Percentiles rank a stretch among this genome's conserved stretches.
These are phyloP conservation scores for Geotrichum bryndzae DNA, from an alignment of 1,139 yeast species.

Conservation along the genomic window DNA sequence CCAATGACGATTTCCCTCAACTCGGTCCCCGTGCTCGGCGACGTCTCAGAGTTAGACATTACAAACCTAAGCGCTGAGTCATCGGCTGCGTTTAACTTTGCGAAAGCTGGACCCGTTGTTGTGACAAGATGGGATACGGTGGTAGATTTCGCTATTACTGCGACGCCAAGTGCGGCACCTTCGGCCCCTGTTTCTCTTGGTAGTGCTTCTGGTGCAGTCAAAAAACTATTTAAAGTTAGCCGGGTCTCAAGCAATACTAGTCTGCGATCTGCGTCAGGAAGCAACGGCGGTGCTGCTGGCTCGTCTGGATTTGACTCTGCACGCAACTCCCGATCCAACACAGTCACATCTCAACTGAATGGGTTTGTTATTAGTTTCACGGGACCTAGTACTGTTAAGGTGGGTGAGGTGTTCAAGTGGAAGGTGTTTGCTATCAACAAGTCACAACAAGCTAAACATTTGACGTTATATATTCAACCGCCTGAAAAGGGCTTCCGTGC, in stretches of 20 bases:
- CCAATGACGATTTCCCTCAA: conserved; percentile 27
- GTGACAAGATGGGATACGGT: conserved; percentile 56
- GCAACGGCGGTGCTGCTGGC: neutral
- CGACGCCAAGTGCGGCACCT: conserved; percentile 36
- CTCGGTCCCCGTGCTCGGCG: conserved; percentile 28
- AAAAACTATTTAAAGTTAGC: conserved; percentile 16
- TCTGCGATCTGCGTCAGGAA: neutral
- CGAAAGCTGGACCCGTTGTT: conserved; percentile 33
- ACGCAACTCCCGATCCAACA: conserved; percentile 9
- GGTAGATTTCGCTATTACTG: conserved; percentile 49
- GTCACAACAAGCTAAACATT: conserved; percentile 37
- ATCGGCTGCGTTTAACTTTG: neutral
- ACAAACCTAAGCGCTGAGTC: neutral
- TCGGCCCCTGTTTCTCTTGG: conserved; percentile 18
- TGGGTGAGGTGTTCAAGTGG: conserved; percentile 62
- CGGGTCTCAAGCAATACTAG: conserved; percentile 7
- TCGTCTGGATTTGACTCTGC: neutral
- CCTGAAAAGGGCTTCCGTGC: conserved; percentile 13
- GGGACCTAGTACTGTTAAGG: conserved; percentile 55
- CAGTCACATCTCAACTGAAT: conserved; percentile 11
- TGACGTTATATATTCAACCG: conserved; percentile 40
- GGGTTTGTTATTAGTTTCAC: conserved; percentile 57
- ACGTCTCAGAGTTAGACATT: conserved; percentile 8
- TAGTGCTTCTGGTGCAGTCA: conserved; percentile 17
- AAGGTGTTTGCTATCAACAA: conserved; percentile 62